Conservation (phyloP, 108 stramenopile species). For the Cyclotella atomus region DNA sequence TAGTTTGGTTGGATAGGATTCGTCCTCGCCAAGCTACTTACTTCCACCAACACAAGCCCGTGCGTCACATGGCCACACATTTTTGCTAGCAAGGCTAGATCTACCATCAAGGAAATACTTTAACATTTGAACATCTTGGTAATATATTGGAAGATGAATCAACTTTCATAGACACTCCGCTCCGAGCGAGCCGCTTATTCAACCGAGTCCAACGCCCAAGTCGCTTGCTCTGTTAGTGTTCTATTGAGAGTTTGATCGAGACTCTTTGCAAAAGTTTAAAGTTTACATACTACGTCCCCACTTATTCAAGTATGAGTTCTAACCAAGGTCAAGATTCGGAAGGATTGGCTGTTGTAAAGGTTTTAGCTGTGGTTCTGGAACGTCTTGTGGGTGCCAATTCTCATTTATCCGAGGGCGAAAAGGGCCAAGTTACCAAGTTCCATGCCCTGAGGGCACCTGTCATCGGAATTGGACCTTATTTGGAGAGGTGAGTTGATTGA, state of each 20-base stretch:
- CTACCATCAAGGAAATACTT: neutral
- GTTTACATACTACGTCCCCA: too few relatives aligned
- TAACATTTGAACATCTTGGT: neutral
- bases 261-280: too few relatives aligned
- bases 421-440: slow-evolving; percentile 92
- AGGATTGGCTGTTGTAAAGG: slow-evolving; percentile 72
- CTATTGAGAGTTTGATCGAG: neutral
- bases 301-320: slow-evolving; percentile 61
- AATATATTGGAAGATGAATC: neutral
- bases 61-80: neutral
- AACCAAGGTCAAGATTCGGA: slow-evolving; percentile 72
- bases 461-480: slow-evolving; percentile 89
- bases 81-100: neutral
- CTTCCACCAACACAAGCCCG: neutral
- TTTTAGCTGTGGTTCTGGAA: slow-evolving; percentile 86
- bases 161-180: slow-evolving; percentile 11
- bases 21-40: too few relatives aligned
- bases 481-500: slow-evolving; percentile 80
- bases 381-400: slow-evolving; percentile 77
- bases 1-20: neutral
- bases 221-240: slow-evolving; percentile 11
- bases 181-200: slow-evolving; percentile 7
- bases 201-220: slow-evolving; percentile 10
- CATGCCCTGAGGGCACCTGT: slow-evolving; percentile 94
- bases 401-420: slow-evolving; percentile 57